A percentile compares a stretch with the other conserved stretches of the same genome.
These are phyloP conservation scores for Cryptosporidium felis DNA, from an alignment of 169 alveolate species.

Conservation along the genomic window DNA sequence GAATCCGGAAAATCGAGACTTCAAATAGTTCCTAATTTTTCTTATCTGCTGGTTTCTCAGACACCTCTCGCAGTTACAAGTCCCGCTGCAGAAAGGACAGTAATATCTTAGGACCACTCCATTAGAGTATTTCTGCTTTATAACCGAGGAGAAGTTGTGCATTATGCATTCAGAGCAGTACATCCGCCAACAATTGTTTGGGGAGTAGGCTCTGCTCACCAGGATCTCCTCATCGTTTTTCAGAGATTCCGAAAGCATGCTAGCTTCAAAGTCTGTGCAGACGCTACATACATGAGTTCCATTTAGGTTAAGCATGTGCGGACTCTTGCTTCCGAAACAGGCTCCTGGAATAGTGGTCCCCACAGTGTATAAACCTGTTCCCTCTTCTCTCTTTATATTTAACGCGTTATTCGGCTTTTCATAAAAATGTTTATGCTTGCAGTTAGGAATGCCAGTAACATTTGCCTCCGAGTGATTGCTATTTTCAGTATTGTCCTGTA, in stretches of 20 bases:
- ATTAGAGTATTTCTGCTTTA: slow-evolving; percentile 57
- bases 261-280: slow-evolving; percentile 31
- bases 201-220: slow-evolving; percentile 35
- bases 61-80: slow-evolving; percentile 67
- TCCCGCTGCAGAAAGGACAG: slow-evolving; percentile 62
- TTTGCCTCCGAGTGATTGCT: slow-evolving; percentile 4
- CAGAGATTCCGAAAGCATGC: background rate
- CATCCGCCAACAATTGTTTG: slow-evolving; percentile 70
- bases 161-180: slow-evolving; percentile 64
- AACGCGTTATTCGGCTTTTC: too few relatives aligned
- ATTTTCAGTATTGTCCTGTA: background rate
- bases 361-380: too few relatives aligned
- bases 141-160: slow-evolving; percentile 61
- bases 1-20: slow-evolving; percentile 36
- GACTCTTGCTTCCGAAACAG: too few relatives aligned
- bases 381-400: too few relatives aligned
- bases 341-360: too few relatives aligned
- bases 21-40: slow-evolving; percentile 49
- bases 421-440: too few relatives aligned
- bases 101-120: slow-evolving; percentile 56
- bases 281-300: slow-evolving; percentile 32
- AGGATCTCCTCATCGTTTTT: background rate
- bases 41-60: slow-evolving; percentile 57
- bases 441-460: too few relatives aligned
- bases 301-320: background rate